Conservation (phyloP, 768 basidiomycete species). For the Favolaschia claudopus region DNA sequence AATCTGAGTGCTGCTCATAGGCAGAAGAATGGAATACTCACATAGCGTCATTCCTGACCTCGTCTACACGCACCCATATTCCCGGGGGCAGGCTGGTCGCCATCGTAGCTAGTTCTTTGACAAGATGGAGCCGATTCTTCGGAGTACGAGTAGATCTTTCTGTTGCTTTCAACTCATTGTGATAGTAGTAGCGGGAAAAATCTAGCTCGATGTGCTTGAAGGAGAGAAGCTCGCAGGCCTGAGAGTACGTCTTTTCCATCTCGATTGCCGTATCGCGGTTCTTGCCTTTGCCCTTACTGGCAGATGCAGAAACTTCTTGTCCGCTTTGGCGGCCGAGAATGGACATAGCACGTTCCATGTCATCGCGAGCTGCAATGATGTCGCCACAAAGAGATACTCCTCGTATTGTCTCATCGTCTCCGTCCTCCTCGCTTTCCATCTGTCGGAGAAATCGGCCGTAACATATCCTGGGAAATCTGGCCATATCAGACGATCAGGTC, state of each 20-base stretch:
- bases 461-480: too few species aligned
- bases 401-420: constrained; percentile 49
- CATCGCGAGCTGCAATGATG: constrained; percentile 57
- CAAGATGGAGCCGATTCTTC: constrained; percentile 57
- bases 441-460: too few species aligned
- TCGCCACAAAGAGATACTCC: constrained; percentile 58
- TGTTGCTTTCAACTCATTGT: constrained; percentile 38
- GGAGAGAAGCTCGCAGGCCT: constrained; percentile 55
- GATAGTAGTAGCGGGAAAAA: constrained; percentile 45
- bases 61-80: constrained; percentile 64
- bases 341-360: constrained; percentile 56
- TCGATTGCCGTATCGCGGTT: constrained; percentile 38
- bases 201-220: constrained; percentile 52
- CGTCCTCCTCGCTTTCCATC: constrained; percentile 38
- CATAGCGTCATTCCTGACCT: constrained; percentile 64
- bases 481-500: too few species aligned
- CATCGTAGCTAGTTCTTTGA: constrained; percentile 64
- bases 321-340: constrained; percentile 41
- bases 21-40: constrained; percentile 35
- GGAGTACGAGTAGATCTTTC: constrained; percentile 50
- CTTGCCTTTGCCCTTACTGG: constrained; percentile 28
- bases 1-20: constrained; percentile 15
- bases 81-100: constrained; percentile 64
- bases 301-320: background rate
- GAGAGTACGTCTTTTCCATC: constrained; percentile 49